phyloP scores from a whole-genome alignment of 192 early-diverging fungal genomes.

The Gonapodya prolifera region DNA sequence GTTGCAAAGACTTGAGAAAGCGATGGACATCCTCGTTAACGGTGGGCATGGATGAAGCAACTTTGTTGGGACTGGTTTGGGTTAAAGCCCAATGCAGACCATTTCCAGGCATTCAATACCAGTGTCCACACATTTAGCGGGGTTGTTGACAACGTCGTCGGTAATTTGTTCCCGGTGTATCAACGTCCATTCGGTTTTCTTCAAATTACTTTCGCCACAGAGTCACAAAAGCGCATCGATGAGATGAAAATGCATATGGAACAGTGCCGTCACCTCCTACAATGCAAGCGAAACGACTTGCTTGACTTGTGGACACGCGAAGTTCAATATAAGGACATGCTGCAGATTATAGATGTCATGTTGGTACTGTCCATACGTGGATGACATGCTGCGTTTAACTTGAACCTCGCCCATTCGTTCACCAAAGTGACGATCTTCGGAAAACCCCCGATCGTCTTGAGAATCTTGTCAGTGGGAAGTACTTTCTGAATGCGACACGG shows the following conservation, averaged over 20 bases:
- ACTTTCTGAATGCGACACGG: slow-evolving; percentile 32
- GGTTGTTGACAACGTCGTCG: slow-evolving; percentile 40
- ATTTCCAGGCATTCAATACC: slow-evolving; percentile 43
- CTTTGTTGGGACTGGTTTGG: slow-evolving; percentile 1
- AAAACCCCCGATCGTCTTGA: slow-evolving; percentile 30
- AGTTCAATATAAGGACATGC: slow-evolving; percentile 47
- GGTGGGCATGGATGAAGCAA: slow-evolving; percentile 15
- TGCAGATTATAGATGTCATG: slow-evolving; percentile 34
- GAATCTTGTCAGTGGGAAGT: slow-evolving; percentile 28
- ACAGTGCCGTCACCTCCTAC: slow-evolving; percentile 27
- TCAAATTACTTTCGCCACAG: slow-evolving; percentile 5
- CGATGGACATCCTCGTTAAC: slow-evolving; percentile 46
- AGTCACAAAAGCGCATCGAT: slow-evolving; percentile 19
- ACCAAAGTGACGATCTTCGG: slow-evolving; percentile 32
- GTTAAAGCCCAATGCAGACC: slow-evolving; percentile 23
- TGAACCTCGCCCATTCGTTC: neutral
- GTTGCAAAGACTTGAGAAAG: slow-evolving; percentile 27
- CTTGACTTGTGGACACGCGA: slow-evolving; percentile 45
- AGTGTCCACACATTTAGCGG: slow-evolving; percentile 41
- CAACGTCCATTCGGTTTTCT: neutral
- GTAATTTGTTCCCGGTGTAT: slow-evolving; percentile 13
- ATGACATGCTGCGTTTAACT: slow-evolving; percentile 2
- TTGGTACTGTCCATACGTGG: slow-evolving; percentile 15
- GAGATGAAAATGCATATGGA: slow-evolving; percentile 29
- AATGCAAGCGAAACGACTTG: slow-evolving; percentile 44